These are phyloP conservation scores for Tricholoma terreum DNA, from an alignment of 768 basidiomycete genomes.

Conservation along the genomic window DNA sequence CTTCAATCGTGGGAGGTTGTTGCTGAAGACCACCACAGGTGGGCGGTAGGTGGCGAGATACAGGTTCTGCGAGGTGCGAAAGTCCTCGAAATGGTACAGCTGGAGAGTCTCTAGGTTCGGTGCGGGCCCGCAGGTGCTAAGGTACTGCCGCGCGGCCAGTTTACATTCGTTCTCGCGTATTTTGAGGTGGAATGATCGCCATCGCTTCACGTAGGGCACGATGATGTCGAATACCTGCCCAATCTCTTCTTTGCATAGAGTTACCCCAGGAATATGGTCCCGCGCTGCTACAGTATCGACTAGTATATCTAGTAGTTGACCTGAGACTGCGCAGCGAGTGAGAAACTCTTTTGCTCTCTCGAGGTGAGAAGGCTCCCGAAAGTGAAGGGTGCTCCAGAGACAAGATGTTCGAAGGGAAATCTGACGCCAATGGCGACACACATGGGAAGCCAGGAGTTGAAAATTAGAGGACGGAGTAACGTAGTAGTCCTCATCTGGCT, in stretches of 20 bases:
- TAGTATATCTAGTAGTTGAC: constrained; percentile 46
- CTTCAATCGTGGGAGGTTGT: constrained; percentile 46
- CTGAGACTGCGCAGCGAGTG: constrained; percentile 24
- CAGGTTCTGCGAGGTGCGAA: constrained; percentile 45
- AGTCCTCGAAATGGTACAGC: constrained; percentile 65
- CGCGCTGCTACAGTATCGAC: constrained; percentile 52
- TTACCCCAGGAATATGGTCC: constrained; percentile 48
- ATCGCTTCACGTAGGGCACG: constrained; percentile 45
- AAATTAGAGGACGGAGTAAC: constrained; percentile 43
- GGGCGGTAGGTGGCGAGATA: constrained; percentile 54
- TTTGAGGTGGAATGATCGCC: constrained; percentile 60
- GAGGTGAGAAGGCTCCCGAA: constrained; percentile 50
- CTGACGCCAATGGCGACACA: constrained; percentile 54
- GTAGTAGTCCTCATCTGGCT: constrained; percentile 42
- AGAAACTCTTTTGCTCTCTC: constrained; percentile 46
- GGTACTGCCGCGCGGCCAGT: constrained; percentile 45
- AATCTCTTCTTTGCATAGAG: constrained; percentile 52
- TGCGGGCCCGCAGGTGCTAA: constrained; percentile 50
- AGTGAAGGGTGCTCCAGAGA: constrained; percentile 57
- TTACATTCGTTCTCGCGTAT: constrained; percentile 61
- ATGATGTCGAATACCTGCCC: constrained; percentile 41
- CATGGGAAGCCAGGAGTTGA: constrained; percentile 56
- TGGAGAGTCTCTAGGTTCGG: constrained; percentile 57
- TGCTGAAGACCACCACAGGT: constrained; percentile 56
- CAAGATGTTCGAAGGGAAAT: constrained; percentile 48